phyloP scores from a whole-genome alignment of 306 rosid genomes.

The Cucurbita maxima region DNA sequence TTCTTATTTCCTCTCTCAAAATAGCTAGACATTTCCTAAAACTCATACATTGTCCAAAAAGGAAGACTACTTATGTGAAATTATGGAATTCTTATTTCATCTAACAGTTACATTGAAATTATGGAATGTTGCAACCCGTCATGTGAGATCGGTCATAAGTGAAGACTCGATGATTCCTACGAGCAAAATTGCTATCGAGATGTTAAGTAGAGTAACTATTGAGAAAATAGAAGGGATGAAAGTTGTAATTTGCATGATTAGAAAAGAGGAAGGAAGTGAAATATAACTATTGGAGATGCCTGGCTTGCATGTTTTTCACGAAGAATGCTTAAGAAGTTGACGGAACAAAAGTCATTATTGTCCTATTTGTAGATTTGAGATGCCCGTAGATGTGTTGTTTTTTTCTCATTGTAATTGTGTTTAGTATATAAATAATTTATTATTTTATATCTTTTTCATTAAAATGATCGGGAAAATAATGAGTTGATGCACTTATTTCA shows the following conservation, averaged over 20 bases:
- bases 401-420: no score
- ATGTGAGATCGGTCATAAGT: neutral
- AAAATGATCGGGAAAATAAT: neutral
- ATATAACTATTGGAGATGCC: neutral
- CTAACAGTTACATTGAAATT: neutral
- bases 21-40: no score
- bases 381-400: neutral
- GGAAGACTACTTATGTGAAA: no score
- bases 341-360: slow-evolving; percentile 1
- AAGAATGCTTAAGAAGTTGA: slow-evolving; percentile 4
- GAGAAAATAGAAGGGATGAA: neutral
- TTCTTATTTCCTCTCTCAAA: no score
- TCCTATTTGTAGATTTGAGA: slow-evolving; percentile 7
- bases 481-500: slow-evolving; percentile 71
- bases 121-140: neutral
- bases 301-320: slow-evolving; percentile 11
- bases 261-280: neutral
- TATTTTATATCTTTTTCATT: no score
- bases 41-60: no score
- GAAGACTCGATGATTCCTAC: neutral
- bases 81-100: no score
- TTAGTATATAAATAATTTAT: no score
- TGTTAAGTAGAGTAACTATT: neutral
- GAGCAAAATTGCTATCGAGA: neutral
- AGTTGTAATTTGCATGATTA: neutral